Evolutionary conservation across 2,329 filamentous ascomycete species (phyloP), one percentile per base, ranked within the genome.

Genomic region (Metarhizium brunneum): DNA sequence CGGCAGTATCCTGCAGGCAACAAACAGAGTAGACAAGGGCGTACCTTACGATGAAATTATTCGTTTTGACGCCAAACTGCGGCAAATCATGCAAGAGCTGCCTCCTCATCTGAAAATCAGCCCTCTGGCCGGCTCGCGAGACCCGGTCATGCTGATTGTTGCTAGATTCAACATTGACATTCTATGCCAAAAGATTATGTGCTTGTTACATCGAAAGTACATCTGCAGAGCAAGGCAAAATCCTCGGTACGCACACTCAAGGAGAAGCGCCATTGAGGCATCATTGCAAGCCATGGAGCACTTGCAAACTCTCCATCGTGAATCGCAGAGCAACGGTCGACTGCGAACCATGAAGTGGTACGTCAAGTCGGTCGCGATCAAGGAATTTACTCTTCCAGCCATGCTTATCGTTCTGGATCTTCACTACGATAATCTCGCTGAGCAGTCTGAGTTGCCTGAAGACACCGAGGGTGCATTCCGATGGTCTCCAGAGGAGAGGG

Each of bases 131-230:
- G 86, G 90, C 55, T 85, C 83, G 4, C 78, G 85, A 50, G 92
- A 96, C 63, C 85, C 95, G 18, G 84, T 94, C 68, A 88, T 90
- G 30, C 81, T 94, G 57, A 85, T 96, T 56, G 87, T 95, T 74
- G 87, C 92, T 53, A 85, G 92, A 32, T 92, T 91, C 67, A 88
- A 87, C 56, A 75, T 96, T 36, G 89, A 94, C 59, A 86, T 94
- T 52, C 73, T 96, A 5, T 95, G 91, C 66, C 85, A 95, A 60
- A 96, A 95, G 72, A 88, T 91, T 18, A 80, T 95, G 63, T 95
- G 90, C 64, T 82, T 96, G 25, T 80, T 99, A 43, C 94, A 99
- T 69, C 82, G 91, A 52, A 91, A 91, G 60, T 96, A 94, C 68
- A 80, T 96, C 56, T 77, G 82, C n/a, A 82, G 85, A 57, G 88